A percentile compares a stretch with the other conserved stretches of the same genome.
Conservation (phyloP, 441 rosid genomes). For the Syzygium malaccense region DNA sequence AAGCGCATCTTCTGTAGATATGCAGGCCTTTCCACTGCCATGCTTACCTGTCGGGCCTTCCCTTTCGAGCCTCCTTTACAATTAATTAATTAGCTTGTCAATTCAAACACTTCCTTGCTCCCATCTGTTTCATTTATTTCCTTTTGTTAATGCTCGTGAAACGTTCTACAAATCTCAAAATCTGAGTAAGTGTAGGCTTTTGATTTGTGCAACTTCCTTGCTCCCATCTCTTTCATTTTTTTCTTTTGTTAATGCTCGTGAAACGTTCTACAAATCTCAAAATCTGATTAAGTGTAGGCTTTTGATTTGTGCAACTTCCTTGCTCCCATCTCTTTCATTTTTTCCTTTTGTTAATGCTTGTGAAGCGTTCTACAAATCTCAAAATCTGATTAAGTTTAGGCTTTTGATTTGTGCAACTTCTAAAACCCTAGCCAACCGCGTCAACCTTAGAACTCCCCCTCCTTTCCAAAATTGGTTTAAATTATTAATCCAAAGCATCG, state of each 20-base stretch:
- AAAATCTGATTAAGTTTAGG: neutral
- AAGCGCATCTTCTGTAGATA: neutral
- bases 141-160: neutral
- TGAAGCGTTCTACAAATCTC: neutral
- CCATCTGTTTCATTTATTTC: neutral
- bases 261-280: no score
- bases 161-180: no score
- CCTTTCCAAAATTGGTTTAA: neutral
- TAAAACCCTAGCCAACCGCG: accelerated
- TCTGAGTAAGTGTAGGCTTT: no score
- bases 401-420: neutral
- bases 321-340: no score
- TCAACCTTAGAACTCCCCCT: neutral
- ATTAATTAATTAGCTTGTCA: neutral
- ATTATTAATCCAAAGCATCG: neutral
- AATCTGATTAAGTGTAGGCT: no score
- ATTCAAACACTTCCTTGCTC: neutral
- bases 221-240: no score
- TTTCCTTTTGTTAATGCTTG: neutral
- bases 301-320: no score
- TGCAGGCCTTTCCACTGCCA: neutral
- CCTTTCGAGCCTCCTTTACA: neutral
- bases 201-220: no score
- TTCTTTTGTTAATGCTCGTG: neutral
- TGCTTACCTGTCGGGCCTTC: neutral